Percentiles rank a stretch among this genome's conserved stretches.
Conservation (phyloP, 371 early-diverging fungal genomes). For the Vairimorpha apis region DNA sequence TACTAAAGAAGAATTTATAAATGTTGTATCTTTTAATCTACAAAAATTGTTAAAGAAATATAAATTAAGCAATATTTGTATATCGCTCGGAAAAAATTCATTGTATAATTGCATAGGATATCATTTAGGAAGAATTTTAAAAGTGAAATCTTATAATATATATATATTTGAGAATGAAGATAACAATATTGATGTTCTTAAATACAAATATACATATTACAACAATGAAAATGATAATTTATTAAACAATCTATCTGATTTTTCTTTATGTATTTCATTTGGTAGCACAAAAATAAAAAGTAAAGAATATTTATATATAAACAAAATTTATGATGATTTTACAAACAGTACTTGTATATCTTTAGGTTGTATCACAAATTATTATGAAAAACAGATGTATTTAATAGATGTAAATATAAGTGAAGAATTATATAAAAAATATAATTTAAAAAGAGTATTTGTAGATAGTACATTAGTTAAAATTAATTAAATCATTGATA, state of each 20-base stretch:
- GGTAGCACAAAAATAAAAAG: not conserved
- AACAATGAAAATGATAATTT: not conserved
- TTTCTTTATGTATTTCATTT: not conserved
- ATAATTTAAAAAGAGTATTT: not conserved
- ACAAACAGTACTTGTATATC: not conserved
- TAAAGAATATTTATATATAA: not conserved
- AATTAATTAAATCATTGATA: too few relatives aligned
- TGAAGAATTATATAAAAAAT: not conserved
- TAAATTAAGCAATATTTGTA: not conserved
- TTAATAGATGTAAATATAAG: slow-evolving; percentile 2
- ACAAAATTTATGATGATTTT: not conserved
- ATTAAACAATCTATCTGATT: not conserved
- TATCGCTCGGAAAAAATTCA: not conserved
- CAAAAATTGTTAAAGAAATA: not conserved
- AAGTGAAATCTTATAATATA: not conserved
- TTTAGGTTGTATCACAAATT: not conserved
- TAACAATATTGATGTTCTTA: not conserved
- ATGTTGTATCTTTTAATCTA: not conserved
- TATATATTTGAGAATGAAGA: not conserved
- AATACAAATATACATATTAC: not conserved
- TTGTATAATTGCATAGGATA: not conserved
- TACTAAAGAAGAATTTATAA: not conserved
- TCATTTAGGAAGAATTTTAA: not conserved
- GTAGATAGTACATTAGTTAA: too few relatives aligned
- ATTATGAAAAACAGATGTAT: not conserved